phyloP scores from a whole-genome alignment of 805 yeast genomes.

The Yamadazyma tumulicola region DNA sequence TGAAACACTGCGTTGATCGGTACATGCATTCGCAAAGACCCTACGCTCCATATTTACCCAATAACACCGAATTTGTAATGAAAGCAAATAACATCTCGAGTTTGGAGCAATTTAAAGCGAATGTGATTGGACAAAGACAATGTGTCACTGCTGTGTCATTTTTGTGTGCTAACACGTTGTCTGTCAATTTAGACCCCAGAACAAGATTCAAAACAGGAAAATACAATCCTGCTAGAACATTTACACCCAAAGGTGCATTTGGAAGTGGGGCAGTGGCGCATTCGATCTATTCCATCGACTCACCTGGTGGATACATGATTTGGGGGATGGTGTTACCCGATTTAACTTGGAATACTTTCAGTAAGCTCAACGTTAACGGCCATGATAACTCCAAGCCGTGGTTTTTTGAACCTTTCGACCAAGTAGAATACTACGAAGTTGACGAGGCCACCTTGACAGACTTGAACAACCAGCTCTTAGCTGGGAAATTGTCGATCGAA shows the following conservation, averaged over 20 bases:
- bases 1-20: conserved; percentile 83
- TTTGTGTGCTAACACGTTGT: conserved; percentile 96
- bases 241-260: conserved; percentile 93
- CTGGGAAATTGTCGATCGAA: conserved; percentile 24
- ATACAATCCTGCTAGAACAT: conserved; percentile 94
- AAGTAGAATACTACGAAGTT: conserved; percentile 33
- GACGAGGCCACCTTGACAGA: conserved; percentile 33
- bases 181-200: conserved; percentile 96
- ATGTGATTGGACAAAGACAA: conserved; percentile 83
- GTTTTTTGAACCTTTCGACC: conserved; percentile 30
- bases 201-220: conserved; percentile 89
- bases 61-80: conserved; percentile 91
- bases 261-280: conserved; percentile 98
- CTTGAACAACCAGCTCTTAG: conserved; percentile 25
- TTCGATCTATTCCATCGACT: conserved; percentile 96
- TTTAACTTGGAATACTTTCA: conserved; percentile 31
- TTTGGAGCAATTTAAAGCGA: conserved; percentile 70
- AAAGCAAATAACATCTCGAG: conserved; percentile 77
- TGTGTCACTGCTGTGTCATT: conserved; percentile 96
- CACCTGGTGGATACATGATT: conserved; percentile 97
- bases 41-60: conserved; percentile 97
- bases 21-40: conserved; percentile 91
- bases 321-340: conserved; percentile 67
- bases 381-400: too few relatives aligned
- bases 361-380: conserved; percentile 16